Conservation (phyloP, 2,329 filamentous ascomycete species). For the Aspergillus alliaceus region DNA sequence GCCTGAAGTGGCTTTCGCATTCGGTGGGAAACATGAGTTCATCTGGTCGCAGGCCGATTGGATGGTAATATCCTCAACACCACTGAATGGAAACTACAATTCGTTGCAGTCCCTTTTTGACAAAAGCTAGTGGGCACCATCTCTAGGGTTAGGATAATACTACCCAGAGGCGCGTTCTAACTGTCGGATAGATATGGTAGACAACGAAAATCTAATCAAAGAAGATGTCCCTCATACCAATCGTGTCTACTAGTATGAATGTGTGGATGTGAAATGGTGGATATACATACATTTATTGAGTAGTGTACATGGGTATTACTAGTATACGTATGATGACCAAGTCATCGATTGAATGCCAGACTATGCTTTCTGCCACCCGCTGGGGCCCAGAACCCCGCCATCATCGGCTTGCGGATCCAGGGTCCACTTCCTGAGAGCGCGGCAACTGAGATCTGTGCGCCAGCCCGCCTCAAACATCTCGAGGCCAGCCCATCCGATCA, state of each 20-base stretch:
- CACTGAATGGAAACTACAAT: background rate
- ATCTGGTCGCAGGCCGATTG: conserved; percentile 15
- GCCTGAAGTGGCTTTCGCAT: background rate
- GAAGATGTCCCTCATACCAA: too few relatives aligned
- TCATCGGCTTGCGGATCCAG: conserved; percentile 63
- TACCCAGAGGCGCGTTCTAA: background rate
- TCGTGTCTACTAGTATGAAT: too few relatives aligned
- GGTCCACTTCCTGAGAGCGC: conserved; percentile 69
- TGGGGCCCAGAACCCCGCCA: conserved; percentile 66
- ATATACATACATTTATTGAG: background rate
- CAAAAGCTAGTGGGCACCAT: background rate
- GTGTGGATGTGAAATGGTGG: background rate
- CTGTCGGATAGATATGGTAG: background rate
- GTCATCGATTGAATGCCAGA: background rate
- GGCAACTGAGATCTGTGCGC: conserved; percentile 60
- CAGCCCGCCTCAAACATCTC: conserved; percentile 88
- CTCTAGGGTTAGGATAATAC: background rate
- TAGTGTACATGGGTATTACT: conserved; percentile 4
- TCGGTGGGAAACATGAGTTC: background rate
- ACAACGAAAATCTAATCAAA: background rate
- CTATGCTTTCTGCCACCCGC: conserved; percentile 49
- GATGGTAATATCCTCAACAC: background rate
- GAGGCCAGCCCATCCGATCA: conserved; percentile 92
- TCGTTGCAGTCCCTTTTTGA: background rate
- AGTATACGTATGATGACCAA: conserved; percentile 4